Evolutionary conservation across 2,329 filamentous ascomycete species (phyloP), one percentile per base, ranked within the genome.

Genomic region (Claviceps paspali): DNA sequence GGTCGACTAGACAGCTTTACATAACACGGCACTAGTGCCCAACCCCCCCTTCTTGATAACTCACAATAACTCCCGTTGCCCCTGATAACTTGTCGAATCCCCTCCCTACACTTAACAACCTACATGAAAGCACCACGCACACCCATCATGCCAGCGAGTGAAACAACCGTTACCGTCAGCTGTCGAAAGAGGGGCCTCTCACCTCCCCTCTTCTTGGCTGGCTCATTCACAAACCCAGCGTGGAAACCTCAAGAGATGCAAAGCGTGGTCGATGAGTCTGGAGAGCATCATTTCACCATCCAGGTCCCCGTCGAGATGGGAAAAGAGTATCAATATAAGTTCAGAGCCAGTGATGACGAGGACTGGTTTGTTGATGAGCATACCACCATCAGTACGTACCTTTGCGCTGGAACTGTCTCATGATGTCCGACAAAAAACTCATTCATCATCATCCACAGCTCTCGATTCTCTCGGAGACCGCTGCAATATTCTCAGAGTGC

Each of bases 271-370:
- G 63, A 67, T 8, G 57, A 64, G 4, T 59, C 67, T 26, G 70
- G 67, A n/a, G 62, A 76, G 38, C 59, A 73, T 40, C 51, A 67
- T 10, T 86, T 82, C 51, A 63, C 56, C 30, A 73, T 73, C 40
- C 56, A 64, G 1, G 62, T 83, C 31, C 52, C 65, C 26, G 63
- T 70, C 6, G 61, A 71, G 14, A 61, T 69, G 17, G 70, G 69
- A 17, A 66, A 70, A 33, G 67, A 73, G 40, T 73, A 83, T 45
- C 75, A 82, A 49, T 87, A 85, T 66, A 86, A 84, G 56, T 80
- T 86, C 47, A 70, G 78, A 22, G 61, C 81, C 26, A 79, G 79
- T 8, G 53, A 65, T 15, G 73, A 72, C 33, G 70, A 82, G 44
- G 82, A 76, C 73, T 83, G 79, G 79, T 63, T 76, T 18, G 55